phyloP scores from a whole-genome alignment of 176 grass and related monocot genomes.

The Paspalum notatum region DNA sequence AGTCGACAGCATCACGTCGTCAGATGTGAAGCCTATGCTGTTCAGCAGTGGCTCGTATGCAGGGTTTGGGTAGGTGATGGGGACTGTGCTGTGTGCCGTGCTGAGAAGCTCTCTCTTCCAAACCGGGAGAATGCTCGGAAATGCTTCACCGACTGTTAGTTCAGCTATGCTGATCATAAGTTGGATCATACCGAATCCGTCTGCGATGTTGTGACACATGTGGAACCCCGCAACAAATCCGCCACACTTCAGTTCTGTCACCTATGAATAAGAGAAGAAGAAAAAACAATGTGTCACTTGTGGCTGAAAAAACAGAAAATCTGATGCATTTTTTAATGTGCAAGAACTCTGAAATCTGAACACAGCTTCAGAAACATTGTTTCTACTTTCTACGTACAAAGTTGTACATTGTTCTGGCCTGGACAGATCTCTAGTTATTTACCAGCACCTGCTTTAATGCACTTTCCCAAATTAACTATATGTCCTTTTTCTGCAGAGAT shows the following conservation, averaged over 20 bases:
- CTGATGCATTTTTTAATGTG: too few relatives aligned
- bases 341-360: too few relatives aligned
- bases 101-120: slow-evolving; percentile 49
- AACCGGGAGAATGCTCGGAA: slow-evolving; percentile 34
- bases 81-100: background rate
- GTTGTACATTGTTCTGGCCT: too few relatives aligned
- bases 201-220: slow-evolving; percentile 49
- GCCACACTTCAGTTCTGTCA: slow-evolving; percentile 51
- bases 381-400: too few relatives aligned
- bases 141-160: slow-evolving; percentile 28
- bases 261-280: slow-evolving; percentile 7
- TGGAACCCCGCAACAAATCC: slow-evolving; percentile 48
- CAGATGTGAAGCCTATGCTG: background rate
- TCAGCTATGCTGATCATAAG: slow-evolving; percentile 42
- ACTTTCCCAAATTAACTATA: too few relatives aligned
- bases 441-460: too few relatives aligned
- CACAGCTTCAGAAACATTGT: background rate
- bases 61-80: background rate
- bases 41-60: background rate
- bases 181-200: slow-evolving; percentile 49
- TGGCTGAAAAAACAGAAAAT: background rate
- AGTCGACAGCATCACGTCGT: slow-evolving; percentile 37
- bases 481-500: too few relatives aligned
- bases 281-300: background rate
- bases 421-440: too few relatives aligned